Conservation (phyloP, 1,284 basidiomycete species). For the Apiotrichum gracile region DNA sequence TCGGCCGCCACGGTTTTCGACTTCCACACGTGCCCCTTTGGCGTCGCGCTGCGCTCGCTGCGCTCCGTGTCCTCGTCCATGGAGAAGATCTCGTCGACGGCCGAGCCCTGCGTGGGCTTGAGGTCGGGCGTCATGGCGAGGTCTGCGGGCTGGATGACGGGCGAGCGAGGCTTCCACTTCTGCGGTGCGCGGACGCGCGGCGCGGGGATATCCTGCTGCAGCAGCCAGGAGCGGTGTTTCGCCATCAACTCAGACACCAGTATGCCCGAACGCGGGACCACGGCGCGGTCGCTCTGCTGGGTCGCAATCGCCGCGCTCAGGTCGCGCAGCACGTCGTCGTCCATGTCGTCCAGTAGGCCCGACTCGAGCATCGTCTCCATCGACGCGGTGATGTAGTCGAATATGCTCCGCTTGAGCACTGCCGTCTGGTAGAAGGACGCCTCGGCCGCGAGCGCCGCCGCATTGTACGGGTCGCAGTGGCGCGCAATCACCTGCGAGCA, state of each 20-base stretch:
- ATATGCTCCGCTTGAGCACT: conserved; percentile 65
- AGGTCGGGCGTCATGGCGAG: conserved; percentile 16
- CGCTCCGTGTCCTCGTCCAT: conserved; percentile 47
- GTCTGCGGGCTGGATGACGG: conserved; percentile 52
- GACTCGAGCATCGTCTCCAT: conserved; percentile 84
- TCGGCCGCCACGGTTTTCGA: conserved; percentile 45
- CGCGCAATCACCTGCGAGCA: conserved; percentile 70
- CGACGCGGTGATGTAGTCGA: conserved; percentile 75
- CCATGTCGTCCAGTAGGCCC: conserved; percentile 67
- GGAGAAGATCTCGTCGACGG: conserved; percentile 45
- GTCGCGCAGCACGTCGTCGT: conserved; percentile 60
- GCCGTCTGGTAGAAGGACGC: conserved; percentile 72
- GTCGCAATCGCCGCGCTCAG: conserved; percentile 59
- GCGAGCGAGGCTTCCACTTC: conserved; percentile 48
- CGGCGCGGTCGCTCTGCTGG: conserved; percentile 63
- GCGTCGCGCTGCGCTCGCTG: too few relatives aligned
- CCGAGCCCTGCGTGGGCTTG: conserved; percentile 27
- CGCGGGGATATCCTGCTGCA: conserved; percentile 69
- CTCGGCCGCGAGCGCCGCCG: conserved; percentile 72
- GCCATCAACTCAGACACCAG: conserved; percentile 59
- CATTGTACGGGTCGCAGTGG: conserved; percentile 69
- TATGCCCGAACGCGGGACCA: conserved; percentile 58
- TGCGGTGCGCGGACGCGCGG: conserved; percentile 53
- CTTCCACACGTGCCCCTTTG: conserved; percentile 49
- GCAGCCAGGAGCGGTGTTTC: conserved; percentile 70